Evolutionary conservation across 2,329 filamentous ascomycete genomes (phyloP).

Genomic region (Cladophialophora chaetospira): DNA sequence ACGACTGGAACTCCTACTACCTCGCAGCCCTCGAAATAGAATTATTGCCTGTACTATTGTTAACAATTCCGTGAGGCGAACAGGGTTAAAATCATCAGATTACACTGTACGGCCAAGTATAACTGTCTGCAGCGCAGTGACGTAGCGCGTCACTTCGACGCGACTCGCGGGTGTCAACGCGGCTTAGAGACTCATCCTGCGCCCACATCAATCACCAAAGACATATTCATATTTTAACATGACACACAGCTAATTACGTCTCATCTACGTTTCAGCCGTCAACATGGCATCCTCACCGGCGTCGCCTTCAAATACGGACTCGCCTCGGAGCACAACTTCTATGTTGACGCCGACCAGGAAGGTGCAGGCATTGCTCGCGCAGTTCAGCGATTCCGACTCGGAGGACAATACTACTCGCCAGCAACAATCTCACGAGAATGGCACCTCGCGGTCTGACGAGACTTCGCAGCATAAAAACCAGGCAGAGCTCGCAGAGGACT

Average conservation of each 20-base stretch:
- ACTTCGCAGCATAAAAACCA: neutral
- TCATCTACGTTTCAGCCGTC: neutral
- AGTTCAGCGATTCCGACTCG: slow-evolving; percentile 51
- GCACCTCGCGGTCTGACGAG: neutral
- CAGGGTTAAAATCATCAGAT: too few species aligned
- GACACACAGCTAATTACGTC: neutral
- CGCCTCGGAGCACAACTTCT: slow-evolving; percentile 15
- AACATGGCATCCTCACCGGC: slow-evolving; percentile 20
- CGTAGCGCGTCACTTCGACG: neutral
- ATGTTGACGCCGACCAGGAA: slow-evolving; percentile 44
- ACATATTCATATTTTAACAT: too few species aligned
- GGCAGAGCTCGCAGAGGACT: slow-evolving; percentile 29
- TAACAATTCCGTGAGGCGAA: too few species aligned
- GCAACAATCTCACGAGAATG: neutral
- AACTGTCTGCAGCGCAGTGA: neutral
- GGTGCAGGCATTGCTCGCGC: slow-evolving; percentile 53
- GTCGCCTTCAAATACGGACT: slow-evolving; percentile 15
- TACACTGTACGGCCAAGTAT: too few species aligned
- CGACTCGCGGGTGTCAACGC: neutral
- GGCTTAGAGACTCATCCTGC: neutral
- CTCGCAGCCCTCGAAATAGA: too few species aligned
- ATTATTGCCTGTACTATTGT: too few species aligned
- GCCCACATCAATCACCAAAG: too few species aligned
- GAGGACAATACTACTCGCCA: slow-evolving; percentile 35
- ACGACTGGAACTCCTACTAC: too few species aligned